Base-by-base conservation (phyloP, 164 flowering plant species). In the Warburgia ugandensis region DNA sequence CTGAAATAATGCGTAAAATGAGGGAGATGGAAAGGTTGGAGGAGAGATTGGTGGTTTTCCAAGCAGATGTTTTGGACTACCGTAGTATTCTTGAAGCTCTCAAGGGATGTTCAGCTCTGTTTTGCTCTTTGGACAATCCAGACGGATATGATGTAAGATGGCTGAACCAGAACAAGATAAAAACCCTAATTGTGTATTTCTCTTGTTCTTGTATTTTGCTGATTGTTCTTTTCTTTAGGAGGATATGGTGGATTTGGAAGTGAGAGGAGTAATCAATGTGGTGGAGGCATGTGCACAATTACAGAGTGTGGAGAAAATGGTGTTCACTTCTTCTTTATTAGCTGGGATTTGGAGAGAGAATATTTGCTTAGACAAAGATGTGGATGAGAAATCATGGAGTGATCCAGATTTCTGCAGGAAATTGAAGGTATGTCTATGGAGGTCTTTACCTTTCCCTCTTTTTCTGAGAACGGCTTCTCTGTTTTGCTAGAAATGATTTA, bases 211-310 rank as follows among this genome's bases (percentile, higher is more conserved):
- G n/a, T n/a, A n/a, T 29, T 3, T 2, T 6, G 16, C 11, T 46
- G 4, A 2, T 17, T 1, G 10, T 29, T 29, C 22, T 21, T 44
- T 40, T 23, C 6, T 6, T 30, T 48, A 79, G 83, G 84, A 81
- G 6, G 50, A 62, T 41, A 59, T 47, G 55, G 79, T 68, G 58
- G 94, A 84, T 54, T 17, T 64, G 59, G 94, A 84, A 68, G 83
- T 79, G 38, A 77, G 83, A 68, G 92, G 80, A 27, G 81, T 77
- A 27, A 74, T 70, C 38, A 84, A 84, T 58, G 85, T 81, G 45
- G 69, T 84, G 47, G 92, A 84, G 55, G 92, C 92, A 27, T 78
- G 83, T 62, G 92, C 81, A 10, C 87, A 76, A 40, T 70, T 76
- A 26, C 70, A 72, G 3, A 68, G 63, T 14, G 47, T 81, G 8